phyloP scores from a whole-genome alignment of 2,329 filamentous ascomycete species.

The Zarea fungicola region DNA sequence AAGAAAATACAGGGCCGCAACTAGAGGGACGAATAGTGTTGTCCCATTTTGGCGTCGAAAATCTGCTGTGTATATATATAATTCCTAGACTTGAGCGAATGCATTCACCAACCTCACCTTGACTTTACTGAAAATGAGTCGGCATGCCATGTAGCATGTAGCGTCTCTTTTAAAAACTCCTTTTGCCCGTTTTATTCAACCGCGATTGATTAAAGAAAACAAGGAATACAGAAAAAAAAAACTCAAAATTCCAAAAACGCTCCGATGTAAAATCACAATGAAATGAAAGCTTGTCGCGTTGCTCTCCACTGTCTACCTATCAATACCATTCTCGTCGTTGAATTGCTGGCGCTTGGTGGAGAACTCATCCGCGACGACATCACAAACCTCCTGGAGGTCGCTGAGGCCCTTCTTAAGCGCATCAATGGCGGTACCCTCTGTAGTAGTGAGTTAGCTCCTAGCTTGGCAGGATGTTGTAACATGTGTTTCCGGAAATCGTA shows the following conservation, averaged over 20 bases:
- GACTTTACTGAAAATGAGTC: too few species aligned
- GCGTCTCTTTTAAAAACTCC: constrained; percentile 2
- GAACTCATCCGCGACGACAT: constrained; percentile 91
- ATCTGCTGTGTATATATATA: constrained; percentile 29
- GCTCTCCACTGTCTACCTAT: constrained; percentile 17
- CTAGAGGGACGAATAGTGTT: constrained; percentile 33
- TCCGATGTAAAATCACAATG: constrained; percentile 3
- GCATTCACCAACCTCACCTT: constrained; percentile 2
- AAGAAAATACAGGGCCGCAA: constrained; percentile 48
- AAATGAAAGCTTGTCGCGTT: neutral
- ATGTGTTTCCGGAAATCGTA: constrained; percentile 38
- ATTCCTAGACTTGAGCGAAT: constrained; percentile 20
- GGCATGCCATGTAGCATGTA: constrained; percentile 1
- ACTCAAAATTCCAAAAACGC: neutral
- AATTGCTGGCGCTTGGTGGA: constrained; percentile 46
- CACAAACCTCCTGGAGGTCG: constrained; percentile 86
- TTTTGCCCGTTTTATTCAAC: neutral
- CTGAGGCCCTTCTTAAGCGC: constrained; percentile 85
- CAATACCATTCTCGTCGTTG: constrained; percentile 30
- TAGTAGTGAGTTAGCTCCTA: constrained; percentile 15
- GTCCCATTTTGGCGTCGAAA: constrained; percentile 13
- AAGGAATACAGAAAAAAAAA: neutral
- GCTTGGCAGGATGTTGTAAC: neutral
- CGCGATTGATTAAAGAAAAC: neutral
- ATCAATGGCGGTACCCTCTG: constrained; percentile 75